Percentiles rank a stretch among this genome's conserved stretches.
Evolutionary conservation across 805 yeast genomes (phyloP).

Genomic region (Ogataea zsoltii): DNA sequence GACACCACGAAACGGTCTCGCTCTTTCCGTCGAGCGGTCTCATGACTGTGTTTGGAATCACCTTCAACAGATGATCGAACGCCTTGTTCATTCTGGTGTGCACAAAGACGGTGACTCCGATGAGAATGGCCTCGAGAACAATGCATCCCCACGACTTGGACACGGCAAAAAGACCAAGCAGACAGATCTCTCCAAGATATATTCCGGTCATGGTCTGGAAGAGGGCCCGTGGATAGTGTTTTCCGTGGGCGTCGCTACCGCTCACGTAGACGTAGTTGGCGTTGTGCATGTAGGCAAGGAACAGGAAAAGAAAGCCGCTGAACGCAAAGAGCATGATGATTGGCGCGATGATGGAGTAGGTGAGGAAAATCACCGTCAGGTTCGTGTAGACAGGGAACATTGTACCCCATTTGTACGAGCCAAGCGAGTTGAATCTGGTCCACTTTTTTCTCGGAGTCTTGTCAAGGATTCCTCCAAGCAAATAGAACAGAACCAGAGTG

Average conservation of each 20-base stretch:
- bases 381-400: conserved; percentile 74
- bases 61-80: conserved; percentile 58
- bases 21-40: conserved; percentile 71
- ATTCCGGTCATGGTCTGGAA: conserved; percentile 88
- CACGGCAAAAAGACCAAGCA: conserved; percentile 83
- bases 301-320: conserved; percentile 68
- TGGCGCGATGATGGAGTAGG: conserved; percentile 79
- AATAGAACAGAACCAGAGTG: conserved; percentile 57
- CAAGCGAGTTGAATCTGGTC: conserved; percentile 55
- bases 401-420: conserved; percentile 69
- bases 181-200: conserved; percentile 82
- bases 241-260: conserved; percentile 74
- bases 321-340: conserved; percentile 74
- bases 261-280: conserved; percentile 69
- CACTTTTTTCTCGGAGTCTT: conserved; percentile 67
- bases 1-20: conserved; percentile 57
- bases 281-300: conserved; percentile 78
- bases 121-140: conserved; percentile 66
- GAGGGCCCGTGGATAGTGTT: conserved; percentile 83
- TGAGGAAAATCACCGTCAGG: conserved; percentile 65
- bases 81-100: conserved; percentile 68
- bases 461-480: conserved; percentile 59
- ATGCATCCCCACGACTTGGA: conserved; percentile 96
- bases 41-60: conserved; percentile 73
- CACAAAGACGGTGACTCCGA: conserved; percentile 64